Evolutionary conservation across 305 asterid genomes (phyloP).

Genomic region (Striga hermonthica): DNA sequence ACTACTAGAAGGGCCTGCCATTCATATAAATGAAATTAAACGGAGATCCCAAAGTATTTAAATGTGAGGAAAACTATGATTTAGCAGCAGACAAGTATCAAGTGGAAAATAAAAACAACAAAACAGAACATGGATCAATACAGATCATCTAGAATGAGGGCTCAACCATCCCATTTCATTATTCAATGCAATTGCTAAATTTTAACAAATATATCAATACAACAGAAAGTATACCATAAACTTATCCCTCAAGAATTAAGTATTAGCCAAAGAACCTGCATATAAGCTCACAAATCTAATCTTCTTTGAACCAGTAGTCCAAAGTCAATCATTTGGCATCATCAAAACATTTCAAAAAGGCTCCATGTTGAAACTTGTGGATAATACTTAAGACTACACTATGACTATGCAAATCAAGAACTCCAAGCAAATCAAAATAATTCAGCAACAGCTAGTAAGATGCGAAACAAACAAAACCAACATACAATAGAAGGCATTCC

Average conservation of each 20-base stretch:
- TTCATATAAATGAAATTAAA: slow-evolving; percentile 22
- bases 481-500: slow-evolving; percentile 19
- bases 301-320: slow-evolving; percentile 13
- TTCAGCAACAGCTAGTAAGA: slow-evolving; percentile 4
- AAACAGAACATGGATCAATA: background rate
- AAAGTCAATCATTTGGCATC: slow-evolving; percentile 26
- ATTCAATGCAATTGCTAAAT: background rate
- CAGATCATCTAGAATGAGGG: background rate
- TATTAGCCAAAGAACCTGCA: background rate
- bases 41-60: background rate
- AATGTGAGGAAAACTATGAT: background rate
- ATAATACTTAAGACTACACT: slow-evolving; percentile 5
- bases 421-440: slow-evolving; percentile 23
- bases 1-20: slow-evolving; percentile 58
- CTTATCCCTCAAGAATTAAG: background rate
- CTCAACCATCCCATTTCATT: background rate
- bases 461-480: slow-evolving; percentile 24
- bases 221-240: background rate
- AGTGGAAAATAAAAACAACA: no score
- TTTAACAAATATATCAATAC: background rate
- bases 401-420: slow-evolving; percentile 19
- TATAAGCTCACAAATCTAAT: background rate
- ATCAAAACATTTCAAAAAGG: background rate
- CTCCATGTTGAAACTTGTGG: slow-evolving; percentile 1
- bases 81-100: background rate